Evolutionary conservation across 78 protist species (phyloP), one percentile per base, ranked within the genome.

Genomic region (Dictyostelium brefeldianum): DNA sequence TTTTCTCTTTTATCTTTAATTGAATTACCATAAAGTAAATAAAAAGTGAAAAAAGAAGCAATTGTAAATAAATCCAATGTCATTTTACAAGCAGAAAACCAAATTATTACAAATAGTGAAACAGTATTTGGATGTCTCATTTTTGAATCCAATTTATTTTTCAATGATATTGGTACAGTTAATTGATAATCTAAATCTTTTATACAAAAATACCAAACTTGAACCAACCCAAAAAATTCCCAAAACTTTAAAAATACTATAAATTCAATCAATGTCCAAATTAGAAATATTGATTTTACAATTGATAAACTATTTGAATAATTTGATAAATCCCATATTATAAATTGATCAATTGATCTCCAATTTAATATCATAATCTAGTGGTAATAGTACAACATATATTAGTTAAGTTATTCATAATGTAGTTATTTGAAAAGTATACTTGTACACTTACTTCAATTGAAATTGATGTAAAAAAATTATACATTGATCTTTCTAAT

Each of bases 81-180:
- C 81, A 75, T 75, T 75, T n/a, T 75, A 22, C 5, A 22, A 48
- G 36, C 10, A 7, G 81, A 48, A 15, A 67, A 67, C 81, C 81
- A 75, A 48, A 75, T 25, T 25, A 75, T 18, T 48, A 75, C 15
- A 22, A 75, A 48, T 25, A 75, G 7, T 7, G 57, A 31, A 20
- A 75, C n/a, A 12, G 43, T 48, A 75, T 75, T 75, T n/a, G 81
- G 81, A 48, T 75, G 81, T n/a, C 56, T 67, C 48, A 25, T 48
- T 25, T 14, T 48, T 50, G 56, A 41, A 9, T 22, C 18, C 4
- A 48, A 75, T 41, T 29, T 48, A 48, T 17, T 17, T 18, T 75
- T 75, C 25, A 22, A 15, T 43, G 20, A 10, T 12, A 31, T 20
- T 50, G 48, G 43, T 36, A 36, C 43, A 36, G 43, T 36, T 67